These are phyloP conservation scores for Prunella vulgaris DNA, from an alignment of 257 asterid species.

Conservation along the genomic window DNA sequence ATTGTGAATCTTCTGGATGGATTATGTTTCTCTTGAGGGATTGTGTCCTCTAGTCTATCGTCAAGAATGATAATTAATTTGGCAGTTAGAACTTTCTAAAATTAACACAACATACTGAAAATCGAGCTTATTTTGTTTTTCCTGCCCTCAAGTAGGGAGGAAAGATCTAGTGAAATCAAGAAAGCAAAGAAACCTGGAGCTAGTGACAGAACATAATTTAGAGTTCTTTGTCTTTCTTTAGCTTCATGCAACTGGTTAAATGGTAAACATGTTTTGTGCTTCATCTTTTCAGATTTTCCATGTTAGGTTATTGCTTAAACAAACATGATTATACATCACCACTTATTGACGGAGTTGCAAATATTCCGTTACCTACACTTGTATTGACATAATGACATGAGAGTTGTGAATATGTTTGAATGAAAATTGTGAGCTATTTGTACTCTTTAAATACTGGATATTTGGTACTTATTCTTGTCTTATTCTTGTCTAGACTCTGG, in stretches of 20 bases:
- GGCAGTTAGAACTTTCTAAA: not conserved
- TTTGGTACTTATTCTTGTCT: not conserved
- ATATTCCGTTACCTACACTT: not conserved
- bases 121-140: not conserved
- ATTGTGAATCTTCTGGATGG: not conserved
- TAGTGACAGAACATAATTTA: too few species aligned
- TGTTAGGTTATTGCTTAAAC: not conserved
- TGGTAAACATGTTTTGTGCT: not conserved
- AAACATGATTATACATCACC: not conserved
- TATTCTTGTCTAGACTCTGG: constrained; percentile 48
- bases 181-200: not conserved
- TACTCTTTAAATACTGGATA: not conserved
- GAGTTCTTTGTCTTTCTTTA: not conserved
- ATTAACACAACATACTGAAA: not conserved
- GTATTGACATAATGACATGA: not conserved
- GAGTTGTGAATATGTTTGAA: constrained; percentile 6
- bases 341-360: not conserved
- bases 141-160: not conserved
- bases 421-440: not conserved
- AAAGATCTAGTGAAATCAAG: not conserved
- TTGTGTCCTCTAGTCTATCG: not conserved
- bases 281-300: constrained; percentile 5
- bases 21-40: not conserved
- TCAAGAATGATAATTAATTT: not conserved
- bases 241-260: not conserved